These are phyloP conservation scores for Neonectria ditissima DNA, from an alignment of 2,329 filamentous ascomycete species.

Conservation along the genomic window DNA sequence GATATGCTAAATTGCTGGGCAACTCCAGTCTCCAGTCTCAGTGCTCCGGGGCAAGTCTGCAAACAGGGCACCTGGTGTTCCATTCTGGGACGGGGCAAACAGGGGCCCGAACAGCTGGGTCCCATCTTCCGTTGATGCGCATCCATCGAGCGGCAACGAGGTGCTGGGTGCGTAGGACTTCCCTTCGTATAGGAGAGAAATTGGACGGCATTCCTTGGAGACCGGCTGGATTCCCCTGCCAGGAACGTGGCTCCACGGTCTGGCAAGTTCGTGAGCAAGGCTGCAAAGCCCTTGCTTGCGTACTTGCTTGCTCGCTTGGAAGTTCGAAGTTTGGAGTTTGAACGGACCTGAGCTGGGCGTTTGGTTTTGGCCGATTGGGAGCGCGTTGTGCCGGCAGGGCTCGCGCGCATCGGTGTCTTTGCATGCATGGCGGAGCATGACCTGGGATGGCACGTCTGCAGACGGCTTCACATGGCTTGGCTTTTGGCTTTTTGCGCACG, in stretches of 20 bases:
- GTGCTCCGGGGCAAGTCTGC: conserved; percentile 3
- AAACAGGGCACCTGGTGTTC: conserved; percentile 9
- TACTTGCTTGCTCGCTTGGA: conserved; percentile 2
- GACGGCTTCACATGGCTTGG: conserved; percentile 1
- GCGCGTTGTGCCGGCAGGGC: conserved; percentile 22
- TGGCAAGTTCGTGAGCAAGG: background rate
- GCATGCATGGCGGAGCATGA: conserved; percentile 34
- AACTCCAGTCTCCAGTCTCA: no score
- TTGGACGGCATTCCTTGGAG: conserved; percentile 40
- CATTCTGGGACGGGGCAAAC: conserved; percentile 17
- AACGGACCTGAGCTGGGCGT: conserved; percentile 4
- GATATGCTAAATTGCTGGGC: conserved; percentile 11
- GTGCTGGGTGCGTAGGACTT: no score
- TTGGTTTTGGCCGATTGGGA: background rate
- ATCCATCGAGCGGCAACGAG: conserved; percentile 23
- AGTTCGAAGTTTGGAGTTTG: background rate
- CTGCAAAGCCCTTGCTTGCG: conserved; percentile 13
- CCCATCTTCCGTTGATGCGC: conserved; percentile 14
- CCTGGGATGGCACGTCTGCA: conserved; percentile 23
- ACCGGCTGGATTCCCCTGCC: conserved; percentile 28
- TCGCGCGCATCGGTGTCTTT: conserved; percentile 37
- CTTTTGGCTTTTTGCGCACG: background rate
- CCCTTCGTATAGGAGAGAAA: no score
- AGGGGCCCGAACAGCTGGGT: conserved; percentile 36
- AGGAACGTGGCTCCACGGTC: conserved; percentile 34